These are phyloP conservation scores for Syzygium oleosum DNA, from an alignment of 345 rosid genomes.

Conservation along the genomic window DNA sequence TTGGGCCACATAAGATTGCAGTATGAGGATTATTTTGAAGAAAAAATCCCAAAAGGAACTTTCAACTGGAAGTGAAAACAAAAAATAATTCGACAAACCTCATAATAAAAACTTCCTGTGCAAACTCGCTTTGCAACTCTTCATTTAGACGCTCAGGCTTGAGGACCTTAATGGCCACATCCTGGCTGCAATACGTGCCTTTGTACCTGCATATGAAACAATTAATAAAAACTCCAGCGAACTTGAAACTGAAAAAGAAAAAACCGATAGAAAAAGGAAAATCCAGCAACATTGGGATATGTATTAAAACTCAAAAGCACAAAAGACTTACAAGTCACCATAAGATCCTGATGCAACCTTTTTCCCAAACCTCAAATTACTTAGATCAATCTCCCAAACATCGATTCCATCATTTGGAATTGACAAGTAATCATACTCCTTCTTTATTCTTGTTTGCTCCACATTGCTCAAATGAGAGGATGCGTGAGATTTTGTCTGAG, in stretches of 20 bases:
- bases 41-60: background rate
- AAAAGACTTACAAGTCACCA: slow-evolving; percentile 37
- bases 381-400: slow-evolving; percentile 57
- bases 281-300: background rate
- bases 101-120: slow-evolving; percentile 48
- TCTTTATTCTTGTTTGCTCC: slow-evolving; percentile 20
- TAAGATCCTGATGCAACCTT: slow-evolving; percentile 34
- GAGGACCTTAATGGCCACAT: slow-evolving; percentile 47
- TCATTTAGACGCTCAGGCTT: slow-evolving; percentile 28
- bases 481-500: slow-evolving; percentile 9
- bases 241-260: background rate
- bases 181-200: slow-evolving; percentile 41
- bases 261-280: background rate
- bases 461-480: slow-evolving; percentile 12
- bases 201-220: slow-evolving; percentile 24
- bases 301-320: background rate
- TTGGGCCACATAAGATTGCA: background rate
- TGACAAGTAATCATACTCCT: slow-evolving; percentile 5
- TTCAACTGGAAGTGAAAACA: background rate
- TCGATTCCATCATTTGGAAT: slow-evolving; percentile 31
- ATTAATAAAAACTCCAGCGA: background rate
- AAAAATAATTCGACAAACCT: slow-evolving; percentile 15
- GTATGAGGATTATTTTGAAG: background rate
- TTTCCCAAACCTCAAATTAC: slow-evolving; percentile 30
- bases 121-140: slow-evolving; percentile 32